A percentile compares a stretch with the other conserved stretches of the same genome.
Conservation (phyloP, 495 filamentous ascomycete genomes). For the Hypoxylon fragiforme region DNA sequence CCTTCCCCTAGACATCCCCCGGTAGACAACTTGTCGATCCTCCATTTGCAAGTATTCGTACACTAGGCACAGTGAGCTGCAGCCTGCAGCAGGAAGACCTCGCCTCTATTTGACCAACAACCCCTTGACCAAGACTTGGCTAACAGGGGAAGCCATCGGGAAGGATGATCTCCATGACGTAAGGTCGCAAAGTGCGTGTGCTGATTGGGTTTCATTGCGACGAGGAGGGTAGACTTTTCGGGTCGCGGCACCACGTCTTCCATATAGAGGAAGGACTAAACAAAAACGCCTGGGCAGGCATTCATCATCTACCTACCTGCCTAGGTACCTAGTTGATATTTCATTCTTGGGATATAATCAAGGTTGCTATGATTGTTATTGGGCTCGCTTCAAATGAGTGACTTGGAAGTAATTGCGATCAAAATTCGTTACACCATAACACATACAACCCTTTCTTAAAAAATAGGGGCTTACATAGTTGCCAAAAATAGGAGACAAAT, state of each 20-base stretch:
- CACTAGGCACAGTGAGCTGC: constrained; percentile 1
- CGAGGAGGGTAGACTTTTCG: not conserved
- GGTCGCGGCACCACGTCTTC: constrained; percentile 8
- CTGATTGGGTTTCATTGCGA: constrained; percentile 1
- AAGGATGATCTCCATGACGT: constrained; percentile 8
- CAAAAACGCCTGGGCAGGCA: not conserved
- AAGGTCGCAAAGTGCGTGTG: not conserved
- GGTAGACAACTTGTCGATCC: constrained; percentile 12
- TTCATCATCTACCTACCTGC: not conserved
- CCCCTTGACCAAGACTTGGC: constrained; percentile 12
- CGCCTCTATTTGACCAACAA: too few species aligned
- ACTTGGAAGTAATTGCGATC: too few species aligned
- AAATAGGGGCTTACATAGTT: too few species aligned
- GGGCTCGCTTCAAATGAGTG: too few species aligned
- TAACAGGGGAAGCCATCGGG: not conserved
- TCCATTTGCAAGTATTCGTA: constrained; percentile 5
- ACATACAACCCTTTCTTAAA: too few species aligned
- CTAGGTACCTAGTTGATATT: not conserved
- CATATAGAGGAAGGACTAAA: not conserved
- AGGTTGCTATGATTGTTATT: too few species aligned
- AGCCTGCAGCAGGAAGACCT: not conserved
- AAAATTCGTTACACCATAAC: too few species aligned
- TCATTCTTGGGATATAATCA: too few species aligned
- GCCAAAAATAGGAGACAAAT: too few species aligned
- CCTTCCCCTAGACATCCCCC: not conserved